Conservation (phyloP, 2,329 filamentous ascomycete species). For the Lomentospora prolificans region DNA sequence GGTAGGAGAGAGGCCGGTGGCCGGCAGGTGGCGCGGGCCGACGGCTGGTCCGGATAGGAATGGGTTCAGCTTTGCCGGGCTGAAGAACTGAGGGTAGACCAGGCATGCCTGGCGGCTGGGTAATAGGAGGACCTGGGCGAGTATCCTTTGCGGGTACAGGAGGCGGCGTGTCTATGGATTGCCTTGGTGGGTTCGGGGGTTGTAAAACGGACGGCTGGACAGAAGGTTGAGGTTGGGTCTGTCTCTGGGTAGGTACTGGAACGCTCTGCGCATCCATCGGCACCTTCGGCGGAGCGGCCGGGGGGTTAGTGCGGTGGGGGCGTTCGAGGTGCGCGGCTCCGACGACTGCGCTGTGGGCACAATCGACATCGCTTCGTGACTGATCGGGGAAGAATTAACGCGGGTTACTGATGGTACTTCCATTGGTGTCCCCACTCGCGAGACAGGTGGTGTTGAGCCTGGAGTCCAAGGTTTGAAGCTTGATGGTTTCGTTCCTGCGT, state of each 20-base stretch:
- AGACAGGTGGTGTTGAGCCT: neutral
- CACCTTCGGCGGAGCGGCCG: neutral
- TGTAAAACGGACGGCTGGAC: neutral
- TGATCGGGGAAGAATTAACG: neutral
- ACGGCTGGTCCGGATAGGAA: neutral
- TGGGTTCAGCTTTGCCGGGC: neutral
- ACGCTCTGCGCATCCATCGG: neutral
- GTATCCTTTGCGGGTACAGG: slow-evolving; percentile 1
- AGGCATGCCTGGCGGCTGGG: neutral
- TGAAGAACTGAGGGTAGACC: neutral
- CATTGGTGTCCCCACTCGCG: neutral
- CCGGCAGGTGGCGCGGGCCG: neutral
- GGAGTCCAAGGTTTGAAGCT: slow-evolving; percentile 9
- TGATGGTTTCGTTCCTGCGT: neutral
- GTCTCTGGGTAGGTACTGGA: neutral
- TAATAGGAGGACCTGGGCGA: neutral
- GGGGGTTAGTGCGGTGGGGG: neutral
- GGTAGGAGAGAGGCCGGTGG: neutral
- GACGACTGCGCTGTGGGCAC: neutral
- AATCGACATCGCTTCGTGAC: neutral
- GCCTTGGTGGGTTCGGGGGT: neutral
- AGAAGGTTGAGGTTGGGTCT: neutral
- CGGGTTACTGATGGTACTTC: neutral
- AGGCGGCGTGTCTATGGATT: neutral
- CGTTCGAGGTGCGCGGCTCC: neutral